These are phyloP conservation scores for Aspergillus japonicus DNA, from an alignment of 2,329 filamentous ascomycete species.

Conservation along the genomic window DNA sequence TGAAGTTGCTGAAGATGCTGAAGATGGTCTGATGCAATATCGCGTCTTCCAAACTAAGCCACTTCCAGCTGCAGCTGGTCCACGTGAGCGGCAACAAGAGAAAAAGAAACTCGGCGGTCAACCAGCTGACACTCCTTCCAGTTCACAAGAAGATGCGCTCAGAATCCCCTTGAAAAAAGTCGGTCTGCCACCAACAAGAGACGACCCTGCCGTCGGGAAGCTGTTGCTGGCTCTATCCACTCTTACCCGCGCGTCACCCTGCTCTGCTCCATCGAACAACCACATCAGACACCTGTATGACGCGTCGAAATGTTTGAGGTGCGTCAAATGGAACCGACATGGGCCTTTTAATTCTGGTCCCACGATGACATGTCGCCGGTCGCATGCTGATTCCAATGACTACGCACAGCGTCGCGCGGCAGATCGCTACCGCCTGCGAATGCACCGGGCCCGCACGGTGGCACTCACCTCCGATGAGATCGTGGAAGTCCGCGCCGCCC, in stretches of 20 bases:
- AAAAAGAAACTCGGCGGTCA: background rate
- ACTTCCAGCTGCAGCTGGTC: slow-evolving; percentile 2
- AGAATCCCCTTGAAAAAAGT: background rate
- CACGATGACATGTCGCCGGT: background rate
- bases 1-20: too few relatives aligned
- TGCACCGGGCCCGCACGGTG: slow-evolving; percentile 80
- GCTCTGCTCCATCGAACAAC: background rate
- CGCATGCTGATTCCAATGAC: slow-evolving; percentile 15
- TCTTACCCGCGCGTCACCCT: background rate
- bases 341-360: background rate
- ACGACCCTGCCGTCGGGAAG: background rate
- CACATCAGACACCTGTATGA: background rate
- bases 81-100: slow-evolving; percentile 1
- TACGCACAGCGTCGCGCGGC: slow-evolving; percentile 60
- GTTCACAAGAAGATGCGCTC: background rate
- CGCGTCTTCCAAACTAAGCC: background rate
- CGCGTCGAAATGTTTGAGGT: slow-evolving; percentile 32
- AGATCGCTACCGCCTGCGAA: slow-evolving; percentile 73
- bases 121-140: background rate
- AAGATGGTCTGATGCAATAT: background rate
- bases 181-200: background rate
- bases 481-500: slow-evolving; percentile 89
- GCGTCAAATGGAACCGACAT: slow-evolving; percentile 1
- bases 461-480: slow-evolving; percentile 80
- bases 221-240: background rate